Conservation (phyloP, 2,329 filamentous ascomycete species). For the Cladosporium sp. region DNA sequence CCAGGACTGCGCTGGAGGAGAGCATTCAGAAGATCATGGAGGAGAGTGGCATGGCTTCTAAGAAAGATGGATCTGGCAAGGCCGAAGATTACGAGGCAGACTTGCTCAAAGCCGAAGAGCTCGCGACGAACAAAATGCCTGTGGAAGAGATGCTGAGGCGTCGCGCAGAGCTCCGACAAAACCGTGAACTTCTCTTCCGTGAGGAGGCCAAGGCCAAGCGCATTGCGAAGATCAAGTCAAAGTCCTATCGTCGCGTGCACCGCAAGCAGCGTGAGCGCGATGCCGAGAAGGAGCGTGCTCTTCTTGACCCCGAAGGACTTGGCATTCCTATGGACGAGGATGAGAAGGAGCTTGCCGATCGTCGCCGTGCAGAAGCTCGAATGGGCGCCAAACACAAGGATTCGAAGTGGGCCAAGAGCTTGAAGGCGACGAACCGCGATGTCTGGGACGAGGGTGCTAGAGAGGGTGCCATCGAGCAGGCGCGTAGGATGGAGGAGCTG, state of each 20-base stretch:
- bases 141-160: constrained; percentile 69
- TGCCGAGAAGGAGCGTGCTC: constrained; percentile 53
- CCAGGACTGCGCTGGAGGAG: constrained; percentile 76
- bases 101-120: constrained; percentile 64
- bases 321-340: constrained; percentile 60
- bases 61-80: constrained; percentile 51
- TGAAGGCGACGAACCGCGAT: constrained; percentile 72
- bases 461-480: constrained; percentile 73
- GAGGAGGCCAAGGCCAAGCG: constrained; percentile 85
- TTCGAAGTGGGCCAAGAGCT: constrained; percentile 86
- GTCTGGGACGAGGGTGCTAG: constrained; percentile 88
- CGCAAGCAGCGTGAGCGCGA: constrained; percentile 67
- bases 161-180: constrained; percentile 69
- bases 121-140: constrained; percentile 68
- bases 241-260: constrained; percentile 87
- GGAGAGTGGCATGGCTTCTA: constrained; percentile 68
- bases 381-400: constrained; percentile 82
- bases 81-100: constrained; percentile 51
- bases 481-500: constrained; percentile 75
- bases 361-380: constrained; percentile 73
- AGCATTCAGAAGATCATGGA: constrained; percentile 85
- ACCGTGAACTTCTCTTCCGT: constrained; percentile 79
- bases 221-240: constrained; percentile 99
- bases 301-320: constrained; percentile 53
- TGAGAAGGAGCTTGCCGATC: constrained; percentile 63